Base-by-base conservation (phyloP, 83 land plant species). In the Picea abies region DNA sequence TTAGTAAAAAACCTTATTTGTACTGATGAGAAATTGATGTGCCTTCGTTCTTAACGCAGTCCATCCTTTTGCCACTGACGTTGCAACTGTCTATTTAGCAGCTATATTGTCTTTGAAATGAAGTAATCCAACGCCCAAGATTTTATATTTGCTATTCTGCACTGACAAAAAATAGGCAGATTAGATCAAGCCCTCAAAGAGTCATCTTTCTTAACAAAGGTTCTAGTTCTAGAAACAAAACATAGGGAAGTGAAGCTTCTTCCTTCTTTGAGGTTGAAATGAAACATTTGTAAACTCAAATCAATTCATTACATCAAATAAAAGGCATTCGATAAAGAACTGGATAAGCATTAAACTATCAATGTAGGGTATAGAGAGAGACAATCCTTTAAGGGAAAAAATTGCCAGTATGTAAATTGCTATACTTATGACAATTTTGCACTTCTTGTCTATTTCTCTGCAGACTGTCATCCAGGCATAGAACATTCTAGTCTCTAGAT, bases 11-110 rank as follows among this genome's bases (percentile, higher is more conserved):
- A 52, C 56, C 56, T 10, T 52, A 52, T 52, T 52, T 52, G 14
- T 52, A 52, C 14, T 11, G 56, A 52, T 52, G 2, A 52, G 12
- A 52, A 52, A 52, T 37, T 7, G 47, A 35, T 37, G 47, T 37
- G 56, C 77, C n/a, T 73, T 44, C 23, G 4, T 9, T 9, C 77
- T 19, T 73, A 26, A 5, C 7, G n/a, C 58, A 44, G 56, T n/a
- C 23, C 77, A 73, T 41, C 77, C 58, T 20, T 20, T n/a, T n/a
- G 65, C 65, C 65, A 63, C 77, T 73, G 56, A 32, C 35, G 41
- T 35, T 35, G 39, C 41, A 29, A 35, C 72, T 68, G 72, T 37
- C 72, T 68, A 29, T 23, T 68, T 68, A 32, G 1, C 37, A 32
- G 6, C 25, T 41, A 41, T 20, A 7, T 72, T 72, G 56, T 41